phyloP scores from a whole-genome alignment of 805 yeast genomes.

The Teunomyces barrocoloradensis region DNA sequence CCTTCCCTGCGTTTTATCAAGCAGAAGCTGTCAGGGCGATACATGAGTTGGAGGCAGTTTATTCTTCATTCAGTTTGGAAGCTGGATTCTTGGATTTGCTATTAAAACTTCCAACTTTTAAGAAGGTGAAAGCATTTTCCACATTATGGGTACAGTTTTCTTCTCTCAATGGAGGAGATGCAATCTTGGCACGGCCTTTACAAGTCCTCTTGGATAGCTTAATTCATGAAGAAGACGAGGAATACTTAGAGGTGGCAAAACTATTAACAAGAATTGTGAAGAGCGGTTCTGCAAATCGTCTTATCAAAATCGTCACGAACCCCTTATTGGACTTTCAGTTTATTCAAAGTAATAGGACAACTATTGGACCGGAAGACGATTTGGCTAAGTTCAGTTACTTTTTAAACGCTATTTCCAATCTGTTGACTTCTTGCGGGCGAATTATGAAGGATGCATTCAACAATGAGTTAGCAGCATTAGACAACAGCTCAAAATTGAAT shows the following conservation, averaged over 20 bases:
- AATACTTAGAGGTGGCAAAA: conserved; percentile 41
- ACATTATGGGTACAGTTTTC: conserved; percentile 73
- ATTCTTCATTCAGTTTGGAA: conserved; percentile 58
- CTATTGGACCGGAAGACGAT: conserved; percentile 52
- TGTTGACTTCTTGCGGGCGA: conserved; percentile 47
- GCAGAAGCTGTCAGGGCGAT: conserved; percentile 68
- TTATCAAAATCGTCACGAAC: conserved; percentile 59
- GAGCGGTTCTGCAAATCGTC: conserved; percentile 56
- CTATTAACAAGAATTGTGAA: conserved; percentile 48
- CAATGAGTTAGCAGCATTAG: conserved; percentile 59
- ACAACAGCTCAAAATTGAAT: conserved; percentile 40
- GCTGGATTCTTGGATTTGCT: conserved; percentile 66
- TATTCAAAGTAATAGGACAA: conserved; percentile 24
- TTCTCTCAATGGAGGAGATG: conserved; percentile 47
- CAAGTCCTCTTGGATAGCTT: conserved; percentile 67
- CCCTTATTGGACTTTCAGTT: conserved; percentile 46
- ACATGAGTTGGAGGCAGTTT: conserved; percentile 56
- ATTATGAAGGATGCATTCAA: conserved; percentile 47
- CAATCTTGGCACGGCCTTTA: conserved; percentile 59
- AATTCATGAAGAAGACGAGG: conserved; percentile 40
- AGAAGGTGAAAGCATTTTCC: conserved; percentile 54
- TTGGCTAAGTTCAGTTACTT: conserved; percentile 62
- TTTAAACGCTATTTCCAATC: conserved; percentile 49
- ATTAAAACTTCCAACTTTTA: conserved; percentile 28
- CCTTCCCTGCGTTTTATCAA: conserved; percentile 53